phyloP scores from a whole-genome alignment of 2,329 filamentous ascomycete genomes.

The Coleophoma cylindrospora region DNA sequence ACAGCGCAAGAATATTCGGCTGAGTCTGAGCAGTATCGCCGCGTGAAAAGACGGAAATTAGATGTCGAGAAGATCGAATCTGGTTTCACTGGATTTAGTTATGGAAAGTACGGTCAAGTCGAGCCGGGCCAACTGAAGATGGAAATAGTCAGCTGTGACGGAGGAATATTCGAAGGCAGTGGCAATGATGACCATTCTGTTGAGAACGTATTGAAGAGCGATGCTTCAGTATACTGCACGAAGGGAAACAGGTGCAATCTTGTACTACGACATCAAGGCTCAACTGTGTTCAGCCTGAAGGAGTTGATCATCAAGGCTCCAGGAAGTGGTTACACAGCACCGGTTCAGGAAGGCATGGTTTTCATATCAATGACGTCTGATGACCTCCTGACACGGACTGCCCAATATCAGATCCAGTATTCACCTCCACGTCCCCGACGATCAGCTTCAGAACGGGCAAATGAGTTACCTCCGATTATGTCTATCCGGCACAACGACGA shows the following conservation, averaged over 20 bases:
- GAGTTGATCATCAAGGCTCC: conserved; percentile 88
- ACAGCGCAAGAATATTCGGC: conserved; percentile 14
- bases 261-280: conserved; percentile 74
- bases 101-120: conserved; percentile 84
- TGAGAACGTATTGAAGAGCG: conserved; percentile 79
- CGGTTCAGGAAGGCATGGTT: conserved; percentile 89
- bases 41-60: conserved; percentile 65
- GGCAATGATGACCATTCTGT: conserved; percentile 51
- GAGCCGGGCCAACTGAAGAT: conserved; percentile 76
- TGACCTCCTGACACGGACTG: conserved; percentile 67
- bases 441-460: conserved; percentile 19
- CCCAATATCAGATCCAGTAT: conserved; percentile 71
- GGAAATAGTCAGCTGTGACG: conserved; percentile 88
- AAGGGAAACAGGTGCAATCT: conserved; percentile 86
- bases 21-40: conserved; percentile 42
- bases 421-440: conserved; percentile 18
- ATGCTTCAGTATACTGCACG: conserved; percentile 84
- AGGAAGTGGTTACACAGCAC: conserved; percentile 72
- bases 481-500: conserved; percentile 50
- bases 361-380: conserved; percentile 85
- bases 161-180: conserved; percentile 64
- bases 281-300: conserved; percentile 75
- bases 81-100: conserved; percentile 58
- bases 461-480: conserved; percentile 34
- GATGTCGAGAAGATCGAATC: conserved; percentile 53